A percentile compares a stretch with the other conserved stretches of the same genome.
Conservation (phyloP, 177 flowering plant genomes). For the Tripterygium wilfordii region DNA sequence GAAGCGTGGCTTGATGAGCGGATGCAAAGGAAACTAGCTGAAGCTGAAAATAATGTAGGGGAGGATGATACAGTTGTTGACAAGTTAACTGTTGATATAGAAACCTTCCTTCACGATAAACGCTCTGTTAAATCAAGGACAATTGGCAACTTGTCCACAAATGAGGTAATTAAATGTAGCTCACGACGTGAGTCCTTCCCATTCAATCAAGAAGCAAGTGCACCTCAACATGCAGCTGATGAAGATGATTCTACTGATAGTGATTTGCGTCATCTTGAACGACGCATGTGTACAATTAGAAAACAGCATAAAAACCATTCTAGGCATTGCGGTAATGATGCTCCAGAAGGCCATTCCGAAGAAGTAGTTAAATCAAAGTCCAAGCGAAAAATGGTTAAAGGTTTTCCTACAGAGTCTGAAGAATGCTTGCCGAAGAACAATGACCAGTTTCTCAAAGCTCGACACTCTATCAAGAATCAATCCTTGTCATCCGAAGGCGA, state of each 20-base stretch:
- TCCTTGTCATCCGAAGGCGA: constrained; percentile 32
- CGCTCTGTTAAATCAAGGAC: constrained; percentile 11
- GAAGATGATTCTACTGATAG: constrained; percentile 44
- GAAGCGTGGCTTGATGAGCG: constrained; percentile 95
- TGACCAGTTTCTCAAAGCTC: too few species aligned
- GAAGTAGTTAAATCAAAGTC: constrained; percentile 20
- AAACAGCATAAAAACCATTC: constrained; percentile 16
- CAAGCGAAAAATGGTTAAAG: constrained; percentile 20
- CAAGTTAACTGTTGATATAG: constrained; percentile 58
- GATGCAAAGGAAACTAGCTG: constrained; percentile 56
- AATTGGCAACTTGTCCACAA: constrained; percentile 3
- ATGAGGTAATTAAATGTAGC: constrained; percentile 16
- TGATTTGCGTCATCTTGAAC: constrained; percentile 37
- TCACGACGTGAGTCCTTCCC: constrained; percentile 55
- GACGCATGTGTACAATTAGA: constrained; percentile 18
- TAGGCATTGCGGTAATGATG: constrained; percentile 8
- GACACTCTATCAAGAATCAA: constrained; percentile 35
- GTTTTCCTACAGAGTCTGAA: constrained; percentile 32
- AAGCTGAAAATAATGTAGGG: constrained; percentile 19
- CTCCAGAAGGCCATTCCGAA: constrained; percentile 17
- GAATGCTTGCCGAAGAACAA: constrained; percentile 30
- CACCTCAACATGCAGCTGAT: constrained; percentile 48
- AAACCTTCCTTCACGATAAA: constrained; percentile 60
- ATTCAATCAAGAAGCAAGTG: constrained; percentile 55
- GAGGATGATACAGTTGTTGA: constrained; percentile 50